A percentile compares a stretch with the other conserved stretches of the same genome.
Conservation (phyloP, 192 early-diverging fungal species). For the Podila epigama region DNA sequence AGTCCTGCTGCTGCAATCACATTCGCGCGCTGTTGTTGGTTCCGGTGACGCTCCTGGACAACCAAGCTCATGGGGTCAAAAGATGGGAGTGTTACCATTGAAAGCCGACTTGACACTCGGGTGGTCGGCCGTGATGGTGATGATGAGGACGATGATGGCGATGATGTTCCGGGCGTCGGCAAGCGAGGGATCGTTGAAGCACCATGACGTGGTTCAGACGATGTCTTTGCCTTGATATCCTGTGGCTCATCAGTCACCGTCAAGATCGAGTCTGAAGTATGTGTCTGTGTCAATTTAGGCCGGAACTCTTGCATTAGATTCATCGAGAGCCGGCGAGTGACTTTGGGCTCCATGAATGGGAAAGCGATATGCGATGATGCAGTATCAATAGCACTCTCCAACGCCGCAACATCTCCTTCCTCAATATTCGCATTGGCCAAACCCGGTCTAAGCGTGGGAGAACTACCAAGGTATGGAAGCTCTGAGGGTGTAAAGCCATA, state of each 20-base stretch:
- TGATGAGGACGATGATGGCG: too few relatives aligned
- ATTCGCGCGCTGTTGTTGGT: not conserved
- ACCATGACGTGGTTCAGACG: not conserved
- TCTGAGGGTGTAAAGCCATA: conserved; percentile 23
- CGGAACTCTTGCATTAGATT: conserved; percentile 57
- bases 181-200: conserved; percentile 21
- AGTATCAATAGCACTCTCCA: conserved; percentile 48
- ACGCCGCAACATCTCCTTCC: conserved; percentile 37
- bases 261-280: conserved; percentile 35
- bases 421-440: conserved; percentile 38
- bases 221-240: conserved; percentile 8
- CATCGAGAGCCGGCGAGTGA: conserved; percentile 58
- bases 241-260: conserved; percentile 30
- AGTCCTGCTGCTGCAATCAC: not conserved
- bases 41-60: conserved; percentile 22
- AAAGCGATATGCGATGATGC: conserved; percentile 45
- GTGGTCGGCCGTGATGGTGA: conserved; percentile 16
- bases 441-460: conserved; percentile 49
- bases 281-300: conserved; percentile 21
- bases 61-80: conserved; percentile 39
- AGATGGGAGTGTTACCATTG: conserved; percentile 29
- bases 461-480: conserved; percentile 56
- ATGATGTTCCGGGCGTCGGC: conserved; percentile 24
- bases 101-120: conserved; percentile 28
- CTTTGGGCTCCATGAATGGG: conserved; percentile 54